These are phyloP conservation scores for Colletotrichum incanum DNA, from an alignment of 2,329 filamentous ascomycete species.

Conservation along the genomic window DNA sequence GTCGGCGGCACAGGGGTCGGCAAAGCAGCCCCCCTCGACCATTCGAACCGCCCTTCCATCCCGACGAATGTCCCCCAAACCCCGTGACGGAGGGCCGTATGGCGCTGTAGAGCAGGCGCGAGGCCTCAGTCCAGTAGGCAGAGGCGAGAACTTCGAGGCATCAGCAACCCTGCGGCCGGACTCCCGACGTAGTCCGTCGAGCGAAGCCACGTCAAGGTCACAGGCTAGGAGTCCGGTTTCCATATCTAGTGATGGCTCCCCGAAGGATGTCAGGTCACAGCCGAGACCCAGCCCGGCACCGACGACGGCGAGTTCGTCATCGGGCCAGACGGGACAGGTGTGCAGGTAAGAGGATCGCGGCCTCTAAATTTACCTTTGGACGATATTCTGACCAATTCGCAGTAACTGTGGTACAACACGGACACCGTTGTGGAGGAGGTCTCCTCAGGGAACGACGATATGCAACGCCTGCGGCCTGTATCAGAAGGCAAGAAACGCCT, in stretches of 20 bases:
- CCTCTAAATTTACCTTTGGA: conserved; percentile 8
- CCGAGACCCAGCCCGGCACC: conserved; percentile 40
- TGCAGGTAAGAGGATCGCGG: conserved; percentile 72
- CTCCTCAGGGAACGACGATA: conserved; percentile 92
- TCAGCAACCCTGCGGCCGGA: conserved; percentile 21
- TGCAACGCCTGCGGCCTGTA: conserved; percentile 99
- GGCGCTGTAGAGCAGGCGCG: conserved; percentile 27
- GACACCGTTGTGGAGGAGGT: conserved; percentile 95
- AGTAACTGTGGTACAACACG: conserved; percentile 97
- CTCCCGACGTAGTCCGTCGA: conserved; percentile 40
- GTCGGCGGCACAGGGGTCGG: conserved; percentile 37
- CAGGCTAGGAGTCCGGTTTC: conserved; percentile 42
- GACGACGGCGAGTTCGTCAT: conserved; percentile 33
- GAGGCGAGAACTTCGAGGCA: conserved; percentile 10
- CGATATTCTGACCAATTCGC: conserved; percentile 46
- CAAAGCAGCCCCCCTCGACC: conserved; percentile 36
- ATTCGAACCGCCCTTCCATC: conserved; percentile 44
- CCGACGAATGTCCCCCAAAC: conserved; percentile 42
- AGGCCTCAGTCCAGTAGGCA: conserved; percentile 25
- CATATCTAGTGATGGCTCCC: conserved; percentile 36
- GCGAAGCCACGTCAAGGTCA: conserved; percentile 38
- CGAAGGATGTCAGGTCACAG: conserved; percentile 25
- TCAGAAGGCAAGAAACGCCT: conserved; percentile 91
- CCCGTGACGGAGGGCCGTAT: conserved; percentile 32
- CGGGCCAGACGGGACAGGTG: conserved; percentile 72